Conservation (phyloP, 2,329 filamentous ascomycete genomes). For the Cladosporium sp. region DNA sequence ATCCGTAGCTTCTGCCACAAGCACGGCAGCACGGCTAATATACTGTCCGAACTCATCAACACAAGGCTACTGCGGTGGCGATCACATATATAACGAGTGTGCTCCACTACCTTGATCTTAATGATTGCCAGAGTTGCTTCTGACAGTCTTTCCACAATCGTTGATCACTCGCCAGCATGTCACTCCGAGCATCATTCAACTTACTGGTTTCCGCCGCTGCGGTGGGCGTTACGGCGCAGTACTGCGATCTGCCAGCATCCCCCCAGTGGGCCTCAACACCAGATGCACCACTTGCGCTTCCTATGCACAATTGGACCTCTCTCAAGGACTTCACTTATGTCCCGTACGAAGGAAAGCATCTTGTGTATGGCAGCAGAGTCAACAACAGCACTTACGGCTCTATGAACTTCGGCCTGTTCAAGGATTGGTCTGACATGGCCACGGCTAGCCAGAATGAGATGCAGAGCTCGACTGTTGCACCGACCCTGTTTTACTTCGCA, state of each 20-base stretch:
- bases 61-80: not conserved
- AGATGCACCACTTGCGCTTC: slow-evolving; percentile 49
- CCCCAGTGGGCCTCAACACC: slow-evolving; percentile 56
- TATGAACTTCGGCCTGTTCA: slow-evolving; percentile 59
- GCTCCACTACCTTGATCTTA: not conserved
- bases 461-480: slow-evolving; percentile 53
- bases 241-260: slow-evolving; percentile 48
- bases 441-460: slow-evolving; percentile 56
- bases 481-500: slow-evolving; percentile 62
- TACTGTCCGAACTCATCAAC: not conserved
- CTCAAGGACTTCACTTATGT: slow-evolving; percentile 65
- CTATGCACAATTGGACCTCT: slow-evolving; percentile 55
- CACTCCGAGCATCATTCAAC: slow-evolving; percentile 6
- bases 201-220: not conserved
- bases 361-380: slow-evolving; percentile 59
- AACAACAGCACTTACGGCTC: slow-evolving; percentile 54
- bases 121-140: not conserved
- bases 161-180: not conserved
- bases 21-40: not conserved
- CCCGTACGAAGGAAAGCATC: slow-evolving; percentile 58
- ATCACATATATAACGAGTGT: not conserved
- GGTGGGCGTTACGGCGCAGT: not conserved
- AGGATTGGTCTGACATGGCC: slow-evolving; percentile 55
- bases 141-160: not conserved
- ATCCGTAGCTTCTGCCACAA: not conserved